Percentiles rank a stretch among this genome's conserved stretches.
These are phyloP conservation scores for Petrea volubilis DNA, from an alignment of 257 asterid genomes.

Conservation along the genomic window DNA sequence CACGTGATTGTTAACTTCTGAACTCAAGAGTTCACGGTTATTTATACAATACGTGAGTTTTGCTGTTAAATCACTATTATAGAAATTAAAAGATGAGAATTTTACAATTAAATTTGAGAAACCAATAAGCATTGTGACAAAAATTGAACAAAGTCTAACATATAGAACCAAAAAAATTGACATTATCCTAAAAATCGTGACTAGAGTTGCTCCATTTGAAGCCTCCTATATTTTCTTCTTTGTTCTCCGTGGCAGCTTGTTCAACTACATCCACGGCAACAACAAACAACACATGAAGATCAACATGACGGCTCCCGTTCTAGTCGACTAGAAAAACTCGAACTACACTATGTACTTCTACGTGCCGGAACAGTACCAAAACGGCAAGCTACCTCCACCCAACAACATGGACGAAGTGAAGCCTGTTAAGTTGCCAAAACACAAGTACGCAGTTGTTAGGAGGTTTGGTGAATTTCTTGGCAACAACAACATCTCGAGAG, in stretches of 20 bases:
- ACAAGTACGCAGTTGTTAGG: conserved; percentile 25
- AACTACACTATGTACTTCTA: conserved; percentile 17
- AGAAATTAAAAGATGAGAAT: too few species aligned
- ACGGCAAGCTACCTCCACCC: background rate
- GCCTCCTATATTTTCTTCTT: background rate
- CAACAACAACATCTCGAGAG: background rate
- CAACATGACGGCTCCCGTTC: conserved; percentile 28
- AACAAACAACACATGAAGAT: background rate
- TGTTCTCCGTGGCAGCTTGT: background rate
- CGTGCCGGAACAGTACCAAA: conserved; percentile 30
- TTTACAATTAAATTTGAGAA: too few species aligned
- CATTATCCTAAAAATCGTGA: too few species aligned
- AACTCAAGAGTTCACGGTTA: too few species aligned
- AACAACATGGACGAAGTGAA: background rate
- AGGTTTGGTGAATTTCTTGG: conserved; percentile 20
- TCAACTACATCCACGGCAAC: conserved; percentile 11
- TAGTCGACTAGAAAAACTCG: conserved; percentile 17
- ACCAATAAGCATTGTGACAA: too few species aligned
- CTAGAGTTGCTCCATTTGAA: too few species aligned
- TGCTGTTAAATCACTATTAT: too few species aligned
- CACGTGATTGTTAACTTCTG: too few species aligned
- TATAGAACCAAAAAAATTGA: too few species aligned
- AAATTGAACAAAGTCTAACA: too few species aligned
- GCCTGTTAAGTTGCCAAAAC: conserved; percentile 11
- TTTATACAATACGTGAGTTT: too few species aligned